Evolutionary conservation across 2,329 filamentous ascomycete species (phyloP).

Genomic region (Fusarium pseudoanthophilum): DNA sequence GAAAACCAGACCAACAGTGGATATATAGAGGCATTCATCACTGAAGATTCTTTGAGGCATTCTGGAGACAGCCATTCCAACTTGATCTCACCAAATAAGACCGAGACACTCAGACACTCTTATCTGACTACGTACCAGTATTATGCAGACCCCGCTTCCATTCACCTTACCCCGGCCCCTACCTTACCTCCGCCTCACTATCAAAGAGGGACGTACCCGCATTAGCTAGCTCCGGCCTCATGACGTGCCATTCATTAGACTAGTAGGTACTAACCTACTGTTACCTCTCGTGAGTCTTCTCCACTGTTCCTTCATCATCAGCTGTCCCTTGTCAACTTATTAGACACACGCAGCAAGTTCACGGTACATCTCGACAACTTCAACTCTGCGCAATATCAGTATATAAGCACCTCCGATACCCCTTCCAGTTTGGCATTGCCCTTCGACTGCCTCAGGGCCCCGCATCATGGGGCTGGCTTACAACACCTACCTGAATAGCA

Average conservation of each 20-base stretch:
- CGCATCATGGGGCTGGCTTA: slow-evolving; percentile 84
- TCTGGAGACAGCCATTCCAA: neutral
- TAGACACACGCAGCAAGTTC: neutral
- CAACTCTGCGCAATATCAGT: neutral
- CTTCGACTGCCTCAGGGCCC: slow-evolving; percentile 11
- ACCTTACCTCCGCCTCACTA: slow-evolving; percentile 16
- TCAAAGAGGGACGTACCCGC: slow-evolving; percentile 2
- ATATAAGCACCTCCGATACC: neutral
- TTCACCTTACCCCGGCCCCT: neutral
- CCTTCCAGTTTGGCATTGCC: neutral
- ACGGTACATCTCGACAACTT: neutral
- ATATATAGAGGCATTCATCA: neutral
- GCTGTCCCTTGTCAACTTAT: slow-evolving; percentile 12
- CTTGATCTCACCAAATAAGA: neutral
- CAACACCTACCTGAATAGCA: slow-evolving; percentile 88
- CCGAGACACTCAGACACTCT: neutral
- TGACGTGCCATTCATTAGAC: slow-evolving; percentile 32
- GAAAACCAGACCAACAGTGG: neutral
- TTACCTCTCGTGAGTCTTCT: slow-evolving; percentile 9
- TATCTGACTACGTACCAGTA: neutral
- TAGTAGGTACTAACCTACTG: neutral
- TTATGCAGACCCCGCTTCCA: slow-evolving; percentile 7
- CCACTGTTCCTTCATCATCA: slow-evolving; percentile 4
- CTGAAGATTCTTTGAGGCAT: neutral
- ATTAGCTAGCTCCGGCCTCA: slow-evolving; percentile 36